Base-by-base conservation (phyloP, 441 rosid genomes). In the Brassica hybrid region DNA sequence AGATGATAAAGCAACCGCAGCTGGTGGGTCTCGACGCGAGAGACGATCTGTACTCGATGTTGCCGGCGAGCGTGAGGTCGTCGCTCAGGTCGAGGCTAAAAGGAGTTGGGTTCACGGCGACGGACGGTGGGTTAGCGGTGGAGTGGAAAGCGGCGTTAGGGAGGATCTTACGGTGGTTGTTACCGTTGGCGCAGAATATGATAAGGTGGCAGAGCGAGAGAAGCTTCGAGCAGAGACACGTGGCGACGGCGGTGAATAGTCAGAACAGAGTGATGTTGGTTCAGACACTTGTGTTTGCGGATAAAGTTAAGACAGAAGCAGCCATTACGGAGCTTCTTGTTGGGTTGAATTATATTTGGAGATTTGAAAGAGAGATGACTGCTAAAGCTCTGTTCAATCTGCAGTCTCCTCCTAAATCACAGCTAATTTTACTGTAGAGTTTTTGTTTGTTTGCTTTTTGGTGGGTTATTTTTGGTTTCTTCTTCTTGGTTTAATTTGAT, bases 121-220 rank as follows among this genome's bases (percentile, higher is more conserved):
- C 86, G 0, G 97, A 96, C 78, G 84, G 91, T 8, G 83, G 70
- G 7, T 86, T 96, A 4, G 99, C 98, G 71, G 85, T 83, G 14
- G 97, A 92, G 72, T 96, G 99, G 98, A 87, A 82, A 61, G 85
- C 85, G 0, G 99, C 99, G 14, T 60, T 92, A 64, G 89, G 88
- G 48, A 78, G 91, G 84, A 91, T 96, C 17, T 82, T 92, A 73
- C 82, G 81, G 23, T 96, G 99, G 99, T 58, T 96, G 74, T 86
- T 97, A 6, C 99, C 97, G 1, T 64, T 96, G 71, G 99, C 97
- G 1, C 98, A 96, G 72, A 92, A 94, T 60, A 96, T 89, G 99
- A 94, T 96, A 10, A 92, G 86, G 82, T 96, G 99, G 98, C 98
- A 96, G 72, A 90, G 89, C 21, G 99, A 92, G 74, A 88, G 99